A percentile compares a stretch with the other conserved stretches of the same genome.
Evolutionary conservation across 2,329 filamentous ascomycete genomes (phyloP).

Genomic region (Aureobasidium leucospermi): DNA sequence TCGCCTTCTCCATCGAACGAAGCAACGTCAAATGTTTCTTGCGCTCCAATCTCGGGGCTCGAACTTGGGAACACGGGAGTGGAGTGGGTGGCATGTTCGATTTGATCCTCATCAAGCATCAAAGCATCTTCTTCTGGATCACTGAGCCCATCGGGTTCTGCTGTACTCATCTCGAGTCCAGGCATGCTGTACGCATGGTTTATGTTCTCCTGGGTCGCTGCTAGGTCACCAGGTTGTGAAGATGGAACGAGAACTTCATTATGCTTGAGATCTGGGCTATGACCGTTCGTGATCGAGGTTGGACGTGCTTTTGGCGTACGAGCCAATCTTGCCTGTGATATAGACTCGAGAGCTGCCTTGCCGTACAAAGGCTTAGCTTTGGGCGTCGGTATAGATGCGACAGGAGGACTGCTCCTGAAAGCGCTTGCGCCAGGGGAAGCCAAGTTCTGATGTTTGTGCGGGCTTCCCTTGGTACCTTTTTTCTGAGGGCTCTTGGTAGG

Average conservation of each 20-base stretch:
- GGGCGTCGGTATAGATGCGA: background rate
- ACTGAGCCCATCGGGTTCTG: background rate
- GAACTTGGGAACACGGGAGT: background rate
- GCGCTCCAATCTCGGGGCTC: background rate
- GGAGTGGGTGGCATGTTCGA: background rate
- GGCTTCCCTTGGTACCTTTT: background rate
- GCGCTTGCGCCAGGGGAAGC: background rate
- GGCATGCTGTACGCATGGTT: background rate
- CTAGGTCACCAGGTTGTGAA: background rate
- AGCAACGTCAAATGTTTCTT: background rate
- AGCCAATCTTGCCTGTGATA: background rate
- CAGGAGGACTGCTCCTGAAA: constrained; percentile 4
- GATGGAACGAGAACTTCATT: background rate
- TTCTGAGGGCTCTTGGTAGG: background rate
- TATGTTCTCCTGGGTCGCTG: background rate
- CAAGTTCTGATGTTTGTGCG: background rate
- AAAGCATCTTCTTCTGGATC: background rate
- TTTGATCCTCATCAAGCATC: background rate
- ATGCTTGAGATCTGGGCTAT: background rate
- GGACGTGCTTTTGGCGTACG: background rate
- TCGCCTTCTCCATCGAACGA: background rate
- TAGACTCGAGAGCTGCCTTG: background rate
- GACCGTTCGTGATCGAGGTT: background rate
- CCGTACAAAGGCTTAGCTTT: background rate
- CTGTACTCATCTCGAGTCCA: background rate